Evolutionary conservation across 2,329 filamentous ascomycete species (phyloP), one percentile per base, ranked within the genome.

Genomic region (Fusarium hostae): DNA sequence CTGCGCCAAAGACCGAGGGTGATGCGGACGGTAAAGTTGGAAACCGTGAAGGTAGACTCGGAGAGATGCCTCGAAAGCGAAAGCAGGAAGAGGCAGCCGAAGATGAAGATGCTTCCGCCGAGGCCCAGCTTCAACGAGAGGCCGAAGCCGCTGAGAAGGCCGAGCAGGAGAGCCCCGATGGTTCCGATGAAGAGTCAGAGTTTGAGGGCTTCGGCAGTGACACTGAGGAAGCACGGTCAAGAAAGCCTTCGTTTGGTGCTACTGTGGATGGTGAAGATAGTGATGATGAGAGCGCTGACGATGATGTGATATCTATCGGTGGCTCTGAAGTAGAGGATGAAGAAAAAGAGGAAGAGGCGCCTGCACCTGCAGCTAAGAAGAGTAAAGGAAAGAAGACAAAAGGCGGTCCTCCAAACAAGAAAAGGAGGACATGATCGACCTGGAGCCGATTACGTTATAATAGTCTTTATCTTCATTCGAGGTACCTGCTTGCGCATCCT

Each of bases 21-120:
- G 86, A 87, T 35, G 84, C 83, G 18, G 82, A 82, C 15, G 83
- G 84, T 35, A 83, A 81, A 40, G 82, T 91, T n/a, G 89, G 91
- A 68, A 93, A 93, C 9, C 89, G 94, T 50, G 88, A 92, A 67
- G 94, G 94, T 16, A 88, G 90, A 73, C 84, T 97, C 1, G 95
- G 95, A 22, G 94, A 98, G 82, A 97, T 97, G 91, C 89, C 89
- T 44, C 91, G 90, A 82, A 93, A 97, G 83, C 92, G 95, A 76
- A 91, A 91, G 75, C 83, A 84, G 20, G 88, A 90, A 22, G 88
- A 90, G 28, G 80, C 79, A 9, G 84, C 84, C 22, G 84, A 81
- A 22, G 81, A 83, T 7, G 80, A 81, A 37, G 84, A 81, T 54
- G 79, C 79, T 13, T 80, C 72, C 32, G 75, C 75, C 18, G 77